Evolutionary conservation across 2,329 filamentous ascomycete species (phyloP).

Genomic region (Beauveria sp.): DNA sequence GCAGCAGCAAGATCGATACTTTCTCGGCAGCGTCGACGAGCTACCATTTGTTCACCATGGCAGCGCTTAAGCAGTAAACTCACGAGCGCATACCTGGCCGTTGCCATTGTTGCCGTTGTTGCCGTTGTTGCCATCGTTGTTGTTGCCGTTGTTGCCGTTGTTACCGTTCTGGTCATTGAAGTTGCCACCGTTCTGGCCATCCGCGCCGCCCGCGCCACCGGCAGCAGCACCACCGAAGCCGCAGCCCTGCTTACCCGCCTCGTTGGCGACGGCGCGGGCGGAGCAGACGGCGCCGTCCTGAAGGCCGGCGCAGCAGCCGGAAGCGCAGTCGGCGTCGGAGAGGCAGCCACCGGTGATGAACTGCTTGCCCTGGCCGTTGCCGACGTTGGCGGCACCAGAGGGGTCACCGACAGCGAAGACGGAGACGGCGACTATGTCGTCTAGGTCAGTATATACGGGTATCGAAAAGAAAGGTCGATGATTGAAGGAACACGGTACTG

Average conservation of each 20-base stretch:
- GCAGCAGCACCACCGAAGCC: constrained; percentile 17
- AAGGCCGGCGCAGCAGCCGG: constrained; percentile 23
- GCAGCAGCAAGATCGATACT: neutral
- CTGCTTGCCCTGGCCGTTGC: constrained; percentile 18
- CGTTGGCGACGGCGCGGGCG: constrained; percentile 18
- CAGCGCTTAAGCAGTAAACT: neutral
- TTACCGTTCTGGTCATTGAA: neutral
- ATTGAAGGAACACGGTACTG: neutral
- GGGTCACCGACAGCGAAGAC: constrained; percentile 16
- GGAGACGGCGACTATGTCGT: constrained; percentile 9
- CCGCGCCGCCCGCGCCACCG: neutral
- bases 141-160: neutral
- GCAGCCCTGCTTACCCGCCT: constrained; percentile 26
- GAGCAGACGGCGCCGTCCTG: constrained; percentile 22
- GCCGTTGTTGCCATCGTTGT: too few relatives aligned
- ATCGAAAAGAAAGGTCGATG: neutral
- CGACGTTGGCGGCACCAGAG: constrained; percentile 19
- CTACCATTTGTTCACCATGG: neutral
- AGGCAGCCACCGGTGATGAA: constrained; percentile 22
- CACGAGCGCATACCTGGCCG: neutral
- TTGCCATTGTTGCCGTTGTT: neutral
- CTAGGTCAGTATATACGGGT: neutral
- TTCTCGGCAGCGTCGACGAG: neutral
- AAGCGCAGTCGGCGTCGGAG: constrained; percentile 21
- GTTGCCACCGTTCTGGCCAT: neutral